A percentile compares a stretch with the other conserved stretches of the same genome.
Evolutionary conservation across 495 filamentous ascomycete species (phyloP).

Genomic region (Penicillium odoratum): DNA sequence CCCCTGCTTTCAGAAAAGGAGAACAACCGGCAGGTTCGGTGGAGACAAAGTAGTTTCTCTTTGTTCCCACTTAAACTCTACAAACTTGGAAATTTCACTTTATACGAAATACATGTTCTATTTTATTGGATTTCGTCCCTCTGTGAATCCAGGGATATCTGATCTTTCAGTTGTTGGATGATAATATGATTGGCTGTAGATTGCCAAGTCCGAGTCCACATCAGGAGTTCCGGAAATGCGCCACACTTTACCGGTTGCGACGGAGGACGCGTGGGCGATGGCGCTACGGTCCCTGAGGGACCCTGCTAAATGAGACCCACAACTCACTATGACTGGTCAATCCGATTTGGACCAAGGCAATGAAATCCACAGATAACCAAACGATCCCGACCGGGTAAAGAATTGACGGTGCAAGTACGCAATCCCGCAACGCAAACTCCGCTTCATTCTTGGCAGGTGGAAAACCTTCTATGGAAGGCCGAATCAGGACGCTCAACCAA

Average conservation of each 20-base stretch:
- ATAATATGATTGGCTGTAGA: background rate
- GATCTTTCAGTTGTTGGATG: background rate
- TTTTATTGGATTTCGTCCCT: no score
- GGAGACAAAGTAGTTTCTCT: background rate
- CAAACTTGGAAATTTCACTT: background rate
- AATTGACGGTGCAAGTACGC: background rate
- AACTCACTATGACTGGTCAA: background rate
- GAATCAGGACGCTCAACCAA: slow-evolving; percentile 10
- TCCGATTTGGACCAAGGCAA: background rate
- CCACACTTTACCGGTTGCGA: slow-evolving; percentile 11
- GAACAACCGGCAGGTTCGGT: background rate
- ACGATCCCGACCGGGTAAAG: background rate
- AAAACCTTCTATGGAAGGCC: slow-evolving; percentile 2
- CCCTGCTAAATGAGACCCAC: background rate
- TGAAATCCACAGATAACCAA: background rate
- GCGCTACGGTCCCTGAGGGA: slow-evolving; percentile 10
- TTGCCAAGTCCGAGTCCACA: slow-evolving; percentile 1
- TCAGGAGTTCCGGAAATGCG: background rate
- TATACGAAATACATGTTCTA: no score
- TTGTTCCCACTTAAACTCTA: background rate
- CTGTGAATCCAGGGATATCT: background rate
- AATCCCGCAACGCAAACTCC: background rate
- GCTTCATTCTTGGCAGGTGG: slow-evolving; percentile 16
- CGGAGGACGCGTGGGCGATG: slow-evolving; percentile 21
- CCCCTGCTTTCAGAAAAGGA: background rate